These are phyloP conservation scores for Amanita polypyramis DNA, from an alignment of 768 basidiomycete genomes.

Conservation along the genomic window DNA sequence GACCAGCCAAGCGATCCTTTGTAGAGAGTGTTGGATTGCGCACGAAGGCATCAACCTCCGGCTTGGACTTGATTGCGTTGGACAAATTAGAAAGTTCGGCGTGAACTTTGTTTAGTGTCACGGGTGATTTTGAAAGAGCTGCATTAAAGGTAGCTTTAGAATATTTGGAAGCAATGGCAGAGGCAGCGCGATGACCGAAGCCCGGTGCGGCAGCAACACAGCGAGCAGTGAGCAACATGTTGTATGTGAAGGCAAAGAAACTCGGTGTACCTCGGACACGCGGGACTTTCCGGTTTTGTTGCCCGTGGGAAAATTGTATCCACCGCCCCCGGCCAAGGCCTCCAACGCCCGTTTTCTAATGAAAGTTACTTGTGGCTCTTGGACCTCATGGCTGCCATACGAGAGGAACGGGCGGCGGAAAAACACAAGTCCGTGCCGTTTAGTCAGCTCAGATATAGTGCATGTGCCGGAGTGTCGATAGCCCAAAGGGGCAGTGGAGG, in stretches of 20 bases:
- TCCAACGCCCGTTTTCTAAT: no score
- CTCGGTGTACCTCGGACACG: conserved; percentile 21
- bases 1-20: conserved; percentile 61
- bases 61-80: conserved; percentile 53
- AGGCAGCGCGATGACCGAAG: conserved; percentile 63
- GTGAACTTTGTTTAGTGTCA: conserved; percentile 78
- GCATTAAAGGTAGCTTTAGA: conserved; percentile 76
- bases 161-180: conserved; percentile 73
- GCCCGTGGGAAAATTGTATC: conserved; percentile 16
- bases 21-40: conserved; percentile 85
- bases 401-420: not conserved
- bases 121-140: conserved; percentile 74
- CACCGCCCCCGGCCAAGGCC: no score
- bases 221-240: conserved; percentile 52
- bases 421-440: no score
- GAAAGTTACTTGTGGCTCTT: no score
- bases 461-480: not conserved
- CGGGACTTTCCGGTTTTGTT: conserved; percentile 21
- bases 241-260: conserved; percentile 17
- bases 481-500: not conserved
- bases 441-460: not conserved
- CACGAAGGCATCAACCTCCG: conserved; percentile 64
- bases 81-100: conserved; percentile 68
- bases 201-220: conserved; percentile 34
- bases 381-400: not conserved